Base-by-base conservation (phyloP, 1,284 basidiomycete genomes). In the Ganoderma lingzhi region DNA sequence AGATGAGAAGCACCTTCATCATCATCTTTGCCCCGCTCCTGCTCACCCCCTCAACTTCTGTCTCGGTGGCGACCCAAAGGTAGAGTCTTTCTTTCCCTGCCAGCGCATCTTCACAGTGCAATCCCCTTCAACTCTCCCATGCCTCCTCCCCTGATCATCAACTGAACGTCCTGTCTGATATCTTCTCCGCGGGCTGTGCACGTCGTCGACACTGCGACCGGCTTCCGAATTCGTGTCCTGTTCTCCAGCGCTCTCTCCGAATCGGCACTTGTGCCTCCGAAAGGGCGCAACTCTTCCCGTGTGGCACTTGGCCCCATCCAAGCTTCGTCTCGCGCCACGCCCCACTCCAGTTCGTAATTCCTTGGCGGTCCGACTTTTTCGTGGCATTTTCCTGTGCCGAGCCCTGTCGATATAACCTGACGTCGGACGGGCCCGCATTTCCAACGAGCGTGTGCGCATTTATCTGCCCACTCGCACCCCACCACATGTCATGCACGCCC, bases 1-100 rank as follows among this genome's bases (percentile, higher is more conserved):
- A 55, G 30, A 30, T 30, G 32, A 32, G 55, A 58, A 10, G 4
- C 2, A 58, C 37, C 32, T 15, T 35, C 42, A 23, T 23, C 23
- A 23, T 23, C 23, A 35, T 8, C 4, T 44, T 53, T 32, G 48
- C n/a, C 9, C 45, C n/a, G 12, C 10, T 23, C n/a, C 48, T 30
- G 5, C 37, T 41, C 15, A 23, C 9, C 19, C 23, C 0, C 23
- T 8, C 35, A 35, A 35, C 4, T 41, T 39, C 62, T 65, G 71
- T 68, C 64, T 68, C 63, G 68, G 70, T 70, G 66, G 66, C 28
- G 68, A 70, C 68, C 53, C 65, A 23, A 23, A 23, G 41, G 67
- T 67, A 42, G 65, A 48, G 51, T 35, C 45, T 48, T 30, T 60
- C 9, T 30, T 39, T 32, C 62, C 42, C 59, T 35, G 4, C 35